Evolutionary conservation across 306 rosid genomes (phyloP), one percentile per base, ranked within the genome.

Genomic region (Cucurbita ficifolia): DNA sequence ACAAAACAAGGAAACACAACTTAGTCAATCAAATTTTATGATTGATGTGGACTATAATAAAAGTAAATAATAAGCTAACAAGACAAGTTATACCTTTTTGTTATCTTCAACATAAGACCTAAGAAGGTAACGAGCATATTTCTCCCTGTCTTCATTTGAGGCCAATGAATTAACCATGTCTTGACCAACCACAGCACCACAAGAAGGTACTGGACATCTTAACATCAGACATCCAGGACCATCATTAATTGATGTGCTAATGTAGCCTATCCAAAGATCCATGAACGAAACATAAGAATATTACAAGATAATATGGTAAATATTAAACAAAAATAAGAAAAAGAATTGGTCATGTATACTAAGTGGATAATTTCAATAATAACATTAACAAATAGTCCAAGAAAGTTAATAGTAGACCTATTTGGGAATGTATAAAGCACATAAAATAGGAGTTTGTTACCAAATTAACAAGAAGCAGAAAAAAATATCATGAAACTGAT

Each of bases 141-240:
- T 91, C 67, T 74, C 78, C 79, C 76, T 87, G 42, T 85, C 92
- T 54, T 80, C 88, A 51, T 56, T 48, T 10, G 83, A 67, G 22
- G 73, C 85, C 83, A 91, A 75, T 18, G 57, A 76, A 65, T 79
- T 63, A 55, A 91, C 81, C 97, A 88, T 87, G 71, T 83, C 89
- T 79, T 88, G 86, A 70, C 83, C 92, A 73, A 91, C 81, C 70
- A 90, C 88, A 61, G 92, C 90, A 62, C 83, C 83, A 64, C 97
- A 91, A 75, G 85, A 45, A 13, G 96, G 97, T 79, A 83, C 85
- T 49, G 97, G 97, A 83, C 97, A 91, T 84, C 81, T 88, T 82
- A 91, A 87, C 76, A 46, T 69, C 85, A 91, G 85, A 78, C 97
- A 91, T 79, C 96, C 97, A 0, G 90, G 92, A 42, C 97, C 96